Evolutionary conservation across 1,139 yeast species (phyloP).

Genomic region (Yamadazyma songkhlaensis): DNA sequence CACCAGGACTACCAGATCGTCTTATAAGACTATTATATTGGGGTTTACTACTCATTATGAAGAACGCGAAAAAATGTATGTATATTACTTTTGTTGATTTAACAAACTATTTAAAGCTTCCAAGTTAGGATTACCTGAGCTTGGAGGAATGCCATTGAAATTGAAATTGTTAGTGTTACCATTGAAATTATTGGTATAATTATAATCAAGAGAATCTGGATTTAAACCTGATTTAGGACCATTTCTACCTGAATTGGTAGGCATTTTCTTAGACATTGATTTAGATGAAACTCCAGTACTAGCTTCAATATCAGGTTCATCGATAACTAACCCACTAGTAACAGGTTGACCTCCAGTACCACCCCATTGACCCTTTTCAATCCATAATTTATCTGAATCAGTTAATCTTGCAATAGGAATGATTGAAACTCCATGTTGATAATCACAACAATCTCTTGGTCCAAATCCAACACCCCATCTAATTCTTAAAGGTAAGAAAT

Average conservation of each 20-base stretch:
- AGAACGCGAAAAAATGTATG: no score
- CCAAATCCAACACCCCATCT: constrained; percentile 99
- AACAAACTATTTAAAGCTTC: constrained; percentile 38
- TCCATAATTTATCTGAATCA: constrained; percentile 92
- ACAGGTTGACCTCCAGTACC: constrained; percentile 94
- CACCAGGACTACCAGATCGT: no score
- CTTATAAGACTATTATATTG: no score
- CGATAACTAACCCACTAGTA: constrained; percentile 77
- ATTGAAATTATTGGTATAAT: constrained; percentile 6
- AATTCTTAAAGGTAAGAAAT: constrained; percentile 63
- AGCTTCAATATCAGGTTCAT: constrained; percentile 96
- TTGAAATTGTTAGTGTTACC: neutral
- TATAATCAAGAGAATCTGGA: constrained; percentile 1
- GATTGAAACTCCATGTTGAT: constrained; percentile 83
- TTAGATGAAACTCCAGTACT: constrained; percentile 94
- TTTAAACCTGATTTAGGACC: constrained; percentile 78
- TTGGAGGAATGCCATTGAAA: constrained; percentile 1
- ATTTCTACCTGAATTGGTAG: constrained; percentile 79
- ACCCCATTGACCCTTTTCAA: constrained; percentile 91
- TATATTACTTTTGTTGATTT: constrained; percentile 10
- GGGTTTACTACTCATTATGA: neutral
- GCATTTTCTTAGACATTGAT: constrained; percentile 86
- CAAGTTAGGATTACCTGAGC: constrained; percentile 13
- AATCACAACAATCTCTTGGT: constrained; percentile 97
- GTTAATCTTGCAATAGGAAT: constrained; percentile 86